phyloP scores from a whole-genome alignment of 768 basidiomycete genomes.

The Exsudoporus frostii region DNA sequence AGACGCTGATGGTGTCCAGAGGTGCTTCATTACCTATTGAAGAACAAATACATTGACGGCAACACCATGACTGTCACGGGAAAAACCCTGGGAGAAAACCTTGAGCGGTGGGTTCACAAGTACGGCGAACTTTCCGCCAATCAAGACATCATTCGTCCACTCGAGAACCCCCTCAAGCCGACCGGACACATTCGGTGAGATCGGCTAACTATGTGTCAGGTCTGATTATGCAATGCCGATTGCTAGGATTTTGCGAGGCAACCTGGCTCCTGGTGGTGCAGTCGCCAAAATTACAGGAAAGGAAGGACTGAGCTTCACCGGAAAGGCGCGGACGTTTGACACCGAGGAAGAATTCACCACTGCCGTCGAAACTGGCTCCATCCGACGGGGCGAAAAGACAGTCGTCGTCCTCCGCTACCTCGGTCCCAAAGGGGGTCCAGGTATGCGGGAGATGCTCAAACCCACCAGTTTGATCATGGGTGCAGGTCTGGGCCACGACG shows the following conservation, averaged over 20 bases:
- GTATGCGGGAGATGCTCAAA: constrained; percentile 99
- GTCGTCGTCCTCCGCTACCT: constrained; percentile 94
- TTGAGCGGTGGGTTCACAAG: constrained; percentile 83
- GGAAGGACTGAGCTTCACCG: constrained; percentile 85
- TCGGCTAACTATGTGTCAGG: neutral
- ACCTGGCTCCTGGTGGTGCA: constrained; percentile 92
- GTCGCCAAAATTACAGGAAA: constrained; percentile 97
- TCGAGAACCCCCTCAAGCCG: constrained; percentile 82
- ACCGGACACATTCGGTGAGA: constrained; percentile 85
- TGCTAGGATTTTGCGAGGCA: constrained; percentile 80
- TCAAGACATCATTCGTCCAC: constrained; percentile 86
- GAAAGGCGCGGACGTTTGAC: constrained; percentile 92
- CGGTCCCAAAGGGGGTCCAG: constrained; percentile 95
- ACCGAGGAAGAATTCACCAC: constrained; percentile 82
- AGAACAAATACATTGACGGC: constrained; percentile 87
- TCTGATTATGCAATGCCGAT: neutral
- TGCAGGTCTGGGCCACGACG: constrained; percentile 92
- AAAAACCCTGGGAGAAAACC: constrained; percentile 84
- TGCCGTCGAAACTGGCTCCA: constrained; percentile 83
- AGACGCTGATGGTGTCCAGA: constrained; percentile 41
- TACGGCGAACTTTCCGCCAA: constrained; percentile 67
- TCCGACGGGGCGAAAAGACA: constrained; percentile 95
- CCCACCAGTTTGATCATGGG: constrained; percentile 99
- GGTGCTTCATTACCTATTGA: constrained; percentile 80
- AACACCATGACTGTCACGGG: constrained; percentile 91